A percentile compares a stretch with the other conserved stretches of the same genome.
Evolutionary conservation across 768 basidiomycete species (phyloP).

Genomic region (Lactarius vividus): DNA sequence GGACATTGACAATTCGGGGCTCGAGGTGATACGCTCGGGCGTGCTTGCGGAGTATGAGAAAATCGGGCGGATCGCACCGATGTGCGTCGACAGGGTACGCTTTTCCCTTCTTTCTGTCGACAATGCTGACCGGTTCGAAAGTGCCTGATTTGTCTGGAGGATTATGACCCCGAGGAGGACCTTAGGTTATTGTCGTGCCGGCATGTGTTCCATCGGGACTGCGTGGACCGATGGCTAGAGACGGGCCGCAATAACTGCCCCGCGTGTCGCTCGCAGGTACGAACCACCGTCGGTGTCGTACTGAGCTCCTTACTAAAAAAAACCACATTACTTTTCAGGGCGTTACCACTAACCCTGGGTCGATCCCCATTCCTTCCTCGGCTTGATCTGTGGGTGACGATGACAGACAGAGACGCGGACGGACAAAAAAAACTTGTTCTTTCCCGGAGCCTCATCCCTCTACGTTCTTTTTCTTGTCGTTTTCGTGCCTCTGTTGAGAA

Average conservation of each 20-base stretch:
- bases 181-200: conserved; percentile 77
- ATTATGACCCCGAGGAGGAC: conserved; percentile 76
- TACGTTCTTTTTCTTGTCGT: background rate
- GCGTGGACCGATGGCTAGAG: conserved; percentile 56
- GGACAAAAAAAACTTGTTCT: background rate
- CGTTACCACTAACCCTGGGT: conserved; percentile 3
- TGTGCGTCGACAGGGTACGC: conserved; percentile 74
- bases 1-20: conserved; percentile 81
- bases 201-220: conserved; percentile 87
- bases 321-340: conserved; percentile 6
- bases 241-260: conserved; percentile 86
- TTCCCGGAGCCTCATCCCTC: background rate
- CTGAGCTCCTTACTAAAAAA: background rate
- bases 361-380: conserved; percentile 3
- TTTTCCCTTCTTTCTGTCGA: conserved; percentile 16
- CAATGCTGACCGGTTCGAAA: conserved; percentile 30
- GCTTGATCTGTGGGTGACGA: background rate
- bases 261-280: conserved; percentile 77
- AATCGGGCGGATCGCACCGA: conserved; percentile 43
- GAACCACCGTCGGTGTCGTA: conserved; percentile 25
- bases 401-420: background rate
- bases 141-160: conserved; percentile 86
- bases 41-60: conserved; percentile 49
- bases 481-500: background rate
- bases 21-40: conserved; percentile 62